Evolutionary conservation across 208 protist genomes (phyloP), one percentile per base, ranked within the genome.

Genomic region (Trypanosoma lewisi): DNA sequence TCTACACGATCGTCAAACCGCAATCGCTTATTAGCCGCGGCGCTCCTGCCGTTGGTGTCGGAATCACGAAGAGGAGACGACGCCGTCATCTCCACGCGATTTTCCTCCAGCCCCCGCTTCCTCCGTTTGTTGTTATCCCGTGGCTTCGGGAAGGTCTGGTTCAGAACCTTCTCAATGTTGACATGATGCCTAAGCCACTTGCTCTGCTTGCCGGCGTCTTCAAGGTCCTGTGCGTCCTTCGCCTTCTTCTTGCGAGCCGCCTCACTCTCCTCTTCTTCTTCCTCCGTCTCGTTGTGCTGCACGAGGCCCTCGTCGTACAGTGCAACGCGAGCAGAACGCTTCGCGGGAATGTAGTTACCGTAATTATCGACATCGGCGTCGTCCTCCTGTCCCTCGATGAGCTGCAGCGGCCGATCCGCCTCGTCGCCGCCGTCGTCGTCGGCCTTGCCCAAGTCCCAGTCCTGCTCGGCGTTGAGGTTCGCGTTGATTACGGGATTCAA

Each of bases 361-460:
- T 97, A 91, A 70, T 95, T 92, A 58, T 96, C 86, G 8, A 93
- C 90, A 78, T 94, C 87, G 64, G 91, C 86, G 57, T 63, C 69
- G 45, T 89, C 81, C 64, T 93, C 85, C 59, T 92, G 64, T 17
- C 88, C 85, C 53, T 92, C 83, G 23, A 88, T 72, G 30, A 94
- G 83, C 54, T 93, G 77, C 33, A 70, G 31, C 34, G 69, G 58
- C 62, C 57, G 53, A 44, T 54, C 33, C 16, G n/a, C 3, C 34
- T 16, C 28, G 19, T 28, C 71, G 14, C 64, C 60, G 36, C 37
- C 25, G 21, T 28, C 64, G 4, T 37, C 57, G 23, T 76, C 76
- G 23, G 12, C 30, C 44, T 41, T 72, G 28, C 85, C 85, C 28
- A 94, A 61, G 58, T 96, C 85, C 78, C 84, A 90, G 60, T 93